phyloP scores from a whole-genome alignment of 2,329 filamentous ascomycete genomes.

The Polychaeton citri region DNA sequence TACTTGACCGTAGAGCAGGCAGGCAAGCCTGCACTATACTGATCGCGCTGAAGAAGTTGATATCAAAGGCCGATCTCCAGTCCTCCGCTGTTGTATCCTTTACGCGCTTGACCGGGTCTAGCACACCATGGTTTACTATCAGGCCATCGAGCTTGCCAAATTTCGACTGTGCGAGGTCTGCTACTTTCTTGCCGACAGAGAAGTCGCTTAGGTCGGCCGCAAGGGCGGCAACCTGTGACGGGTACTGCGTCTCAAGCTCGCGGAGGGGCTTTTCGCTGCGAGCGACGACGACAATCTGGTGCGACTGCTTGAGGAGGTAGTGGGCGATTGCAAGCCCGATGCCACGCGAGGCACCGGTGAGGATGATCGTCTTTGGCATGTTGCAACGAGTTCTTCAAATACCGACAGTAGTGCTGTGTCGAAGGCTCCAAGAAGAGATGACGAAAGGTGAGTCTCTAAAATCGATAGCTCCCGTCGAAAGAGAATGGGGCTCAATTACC shows the following conservation, averaged over 20 bases:
- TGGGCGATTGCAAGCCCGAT: constrained; percentile 49
- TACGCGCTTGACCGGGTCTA: constrained; percentile 63
- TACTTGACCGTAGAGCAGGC: constrained; percentile 50
- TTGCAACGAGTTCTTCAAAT: background rate
- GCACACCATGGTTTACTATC: constrained; percentile 74
- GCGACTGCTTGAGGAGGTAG: constrained; percentile 41
- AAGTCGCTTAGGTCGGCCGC: constrained; percentile 45
- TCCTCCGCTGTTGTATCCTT: constrained; percentile 54
- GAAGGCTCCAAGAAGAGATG: too few relatives aligned
- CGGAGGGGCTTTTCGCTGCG: constrained; percentile 42
- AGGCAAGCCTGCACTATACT: constrained; percentile 66
- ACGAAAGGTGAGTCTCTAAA: too few relatives aligned
- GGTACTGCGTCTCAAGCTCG: constrained; percentile 40
- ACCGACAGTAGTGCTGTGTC: too few relatives aligned
- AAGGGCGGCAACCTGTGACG: constrained; percentile 39
- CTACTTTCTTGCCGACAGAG: constrained; percentile 44
- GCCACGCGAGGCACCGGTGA: constrained; percentile 53
- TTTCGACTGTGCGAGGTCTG: constrained; percentile 49
- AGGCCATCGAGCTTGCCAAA: constrained; percentile 64
- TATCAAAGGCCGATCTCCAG: constrained; percentile 64
- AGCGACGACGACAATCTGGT: constrained; percentile 45
- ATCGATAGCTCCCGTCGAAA: too few relatives aligned
- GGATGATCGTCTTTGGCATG: constrained; percentile 31
- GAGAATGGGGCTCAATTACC: too few relatives aligned
- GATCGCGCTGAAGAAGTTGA: constrained; percentile 77